Conservation (phyloP, 176 grass and related monocot species). For the Paspalum vaginatum region DNA sequence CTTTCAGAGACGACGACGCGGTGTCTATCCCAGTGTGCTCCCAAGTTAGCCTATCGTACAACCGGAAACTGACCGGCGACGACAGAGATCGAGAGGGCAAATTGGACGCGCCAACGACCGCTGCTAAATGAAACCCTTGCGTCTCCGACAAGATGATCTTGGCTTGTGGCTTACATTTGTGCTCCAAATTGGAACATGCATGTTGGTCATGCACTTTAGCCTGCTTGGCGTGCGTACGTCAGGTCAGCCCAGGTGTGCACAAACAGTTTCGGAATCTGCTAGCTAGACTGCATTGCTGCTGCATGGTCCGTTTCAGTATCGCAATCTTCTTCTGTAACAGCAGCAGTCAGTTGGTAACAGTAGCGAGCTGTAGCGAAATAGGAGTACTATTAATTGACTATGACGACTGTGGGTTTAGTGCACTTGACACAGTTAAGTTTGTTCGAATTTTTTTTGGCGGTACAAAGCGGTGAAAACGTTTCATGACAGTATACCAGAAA, state of each 20-base stretch:
- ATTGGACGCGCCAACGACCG: not conserved
- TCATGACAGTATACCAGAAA: not conserved
- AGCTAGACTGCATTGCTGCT: not conserved
- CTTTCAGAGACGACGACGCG: not conserved
- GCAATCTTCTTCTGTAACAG: not conserved
- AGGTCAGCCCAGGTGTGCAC: not conserved
- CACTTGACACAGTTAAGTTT: not conserved
- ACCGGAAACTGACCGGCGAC: not conserved
- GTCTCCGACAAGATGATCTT: not conserved
- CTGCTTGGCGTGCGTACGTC: not conserved
- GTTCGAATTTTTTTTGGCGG: not conserved
- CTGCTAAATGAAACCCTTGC: not conserved
- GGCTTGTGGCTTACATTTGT: not conserved
- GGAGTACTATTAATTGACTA: too few relatives aligned
- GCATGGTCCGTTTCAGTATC: not conserved
- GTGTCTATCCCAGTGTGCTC: not conserved
- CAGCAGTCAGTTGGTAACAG: too few relatives aligned
- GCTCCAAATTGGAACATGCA: not conserved
- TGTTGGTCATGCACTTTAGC: slow-evolving; percentile 2
- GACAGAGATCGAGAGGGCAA: not conserved
- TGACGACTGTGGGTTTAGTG: not conserved
- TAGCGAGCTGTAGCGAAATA: too few relatives aligned
- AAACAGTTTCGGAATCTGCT: not conserved
- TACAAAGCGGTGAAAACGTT: not conserved
- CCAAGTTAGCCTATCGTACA: not conserved